Conservation (phyloP, 768 basidiomycete genomes). For the Amanita exitialis region DNA sequence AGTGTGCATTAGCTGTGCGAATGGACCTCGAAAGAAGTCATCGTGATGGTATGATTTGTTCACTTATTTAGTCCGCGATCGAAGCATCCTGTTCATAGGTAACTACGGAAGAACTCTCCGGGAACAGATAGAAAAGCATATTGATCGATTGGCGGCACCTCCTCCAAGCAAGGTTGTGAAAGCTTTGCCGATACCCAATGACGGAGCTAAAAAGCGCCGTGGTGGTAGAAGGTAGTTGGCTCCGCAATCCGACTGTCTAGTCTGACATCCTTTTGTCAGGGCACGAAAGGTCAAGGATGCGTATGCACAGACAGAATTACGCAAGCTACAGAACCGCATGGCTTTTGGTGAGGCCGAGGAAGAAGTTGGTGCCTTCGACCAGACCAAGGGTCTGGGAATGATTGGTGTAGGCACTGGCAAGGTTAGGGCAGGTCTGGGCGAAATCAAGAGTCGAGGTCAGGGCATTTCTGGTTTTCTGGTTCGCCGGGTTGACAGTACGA, state of each 20-base stretch:
- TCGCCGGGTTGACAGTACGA: background rate
- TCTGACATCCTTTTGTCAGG: conserved; percentile 26
- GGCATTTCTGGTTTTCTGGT: conserved; percentile 7
- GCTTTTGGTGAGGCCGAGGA: conserved; percentile 91
- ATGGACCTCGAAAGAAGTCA: conserved; percentile 87
- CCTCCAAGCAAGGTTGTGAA: conserved; percentile 91
- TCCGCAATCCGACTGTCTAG: conserved; percentile 1
- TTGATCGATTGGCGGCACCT: conserved; percentile 87
- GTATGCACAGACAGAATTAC: conserved; percentile 91
- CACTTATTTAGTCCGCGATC: background rate
- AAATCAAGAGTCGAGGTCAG: conserved; percentile 86
- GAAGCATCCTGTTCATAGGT: conserved; percentile 25
- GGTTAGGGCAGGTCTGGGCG: conserved; percentile 79
- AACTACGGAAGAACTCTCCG: conserved; percentile 73
- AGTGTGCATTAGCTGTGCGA: conserved; percentile 79
- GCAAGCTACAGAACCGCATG: conserved; percentile 96
- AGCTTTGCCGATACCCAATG: conserved; percentile 88
- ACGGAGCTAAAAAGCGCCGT: conserved; percentile 90
- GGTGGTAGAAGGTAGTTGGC: conserved; percentile 78
- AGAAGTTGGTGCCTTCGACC: conserved; percentile 93
- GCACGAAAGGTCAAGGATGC: conserved; percentile 98
- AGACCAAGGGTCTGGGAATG: conserved; percentile 98
- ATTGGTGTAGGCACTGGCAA: conserved; percentile 82
- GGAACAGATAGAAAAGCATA: conserved; percentile 87
- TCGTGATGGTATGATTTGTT: conserved; percentile 54